Percentiles rank a stretch among this genome's conserved stretches.
phyloP scores from a whole-genome alignment of 495 filamentous ascomycete genomes.

The Apiosordaria backusii region DNA sequence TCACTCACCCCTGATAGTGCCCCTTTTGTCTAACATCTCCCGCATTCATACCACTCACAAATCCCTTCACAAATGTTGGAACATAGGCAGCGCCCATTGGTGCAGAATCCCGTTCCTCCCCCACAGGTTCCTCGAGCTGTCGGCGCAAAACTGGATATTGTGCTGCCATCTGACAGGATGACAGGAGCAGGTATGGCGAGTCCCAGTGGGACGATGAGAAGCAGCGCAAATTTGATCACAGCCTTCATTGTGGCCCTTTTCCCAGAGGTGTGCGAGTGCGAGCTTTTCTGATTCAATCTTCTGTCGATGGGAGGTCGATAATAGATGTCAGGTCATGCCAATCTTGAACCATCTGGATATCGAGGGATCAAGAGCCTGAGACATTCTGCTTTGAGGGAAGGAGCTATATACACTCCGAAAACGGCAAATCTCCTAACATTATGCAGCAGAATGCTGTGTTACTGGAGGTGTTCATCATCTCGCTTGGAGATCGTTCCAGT shows the following conservation, averaged over 20 bases:
- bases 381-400: neutral
- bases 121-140: conserved; percentile 7
- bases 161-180: neutral
- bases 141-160: neutral
- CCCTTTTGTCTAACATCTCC: conserved; percentile 8
- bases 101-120: conserved; percentile 16
- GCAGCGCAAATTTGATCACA: neutral
- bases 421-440: neutral
- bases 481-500: neutral
- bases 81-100: conserved; percentile 10
- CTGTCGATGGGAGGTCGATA: neutral
- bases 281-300: too few relatives aligned
- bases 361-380: neutral
- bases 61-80: conserved; percentile 15
- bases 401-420: neutral
- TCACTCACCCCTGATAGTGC: neutral
- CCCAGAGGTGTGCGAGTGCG: too few relatives aligned
- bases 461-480: neutral
- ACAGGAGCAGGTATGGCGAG: neutral
- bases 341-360: neutral
- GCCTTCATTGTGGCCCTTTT: neutral
- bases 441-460: neutral
- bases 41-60: conserved; percentile 18
- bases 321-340: neutral
- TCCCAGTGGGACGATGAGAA: neutral